Conservation (phyloP, 1,284 basidiomycete species). For the Naganishia albida region DNA sequence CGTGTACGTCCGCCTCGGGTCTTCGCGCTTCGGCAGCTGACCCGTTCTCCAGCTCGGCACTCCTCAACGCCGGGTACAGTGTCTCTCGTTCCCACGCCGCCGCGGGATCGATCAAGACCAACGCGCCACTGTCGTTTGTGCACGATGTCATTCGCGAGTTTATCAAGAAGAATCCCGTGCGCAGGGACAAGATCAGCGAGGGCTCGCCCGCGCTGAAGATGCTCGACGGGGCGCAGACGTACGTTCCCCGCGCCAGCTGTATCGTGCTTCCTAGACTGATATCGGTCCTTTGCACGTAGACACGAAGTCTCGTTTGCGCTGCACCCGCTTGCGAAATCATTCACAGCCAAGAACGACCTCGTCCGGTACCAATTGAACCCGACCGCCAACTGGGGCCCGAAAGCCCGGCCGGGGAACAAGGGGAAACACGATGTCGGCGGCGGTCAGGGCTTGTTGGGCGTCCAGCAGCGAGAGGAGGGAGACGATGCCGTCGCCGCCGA, state of each 20-base stretch:
- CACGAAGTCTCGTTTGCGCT: conserved; percentile 69
- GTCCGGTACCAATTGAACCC: conserved; percentile 93
- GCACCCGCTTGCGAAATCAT: conserved; percentile 66
- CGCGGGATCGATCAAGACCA: conserved; percentile 87
- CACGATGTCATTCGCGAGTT: conserved; percentile 82
- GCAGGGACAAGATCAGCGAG: conserved; percentile 73
- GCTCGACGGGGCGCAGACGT: conserved; percentile 69
- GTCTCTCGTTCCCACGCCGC: conserved; percentile 88
- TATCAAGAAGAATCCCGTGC: conserved; percentile 74
- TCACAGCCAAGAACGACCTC: conserved; percentile 68
- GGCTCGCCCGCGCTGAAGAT: conserved; percentile 68
- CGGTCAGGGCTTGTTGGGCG: conserved; percentile 16
- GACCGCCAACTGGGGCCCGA: conserved; percentile 86
- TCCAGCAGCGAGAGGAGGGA: background rate
- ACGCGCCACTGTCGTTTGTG: conserved; percentile 70
- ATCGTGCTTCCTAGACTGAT: background rate
- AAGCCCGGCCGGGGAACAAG: conserved; percentile 40
- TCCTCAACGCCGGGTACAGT: conserved; percentile 79
- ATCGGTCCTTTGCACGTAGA: conserved; percentile 52
- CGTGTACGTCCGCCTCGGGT: conserved; percentile 60
- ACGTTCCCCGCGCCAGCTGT: conserved; percentile 39
- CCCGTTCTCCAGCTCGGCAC: conserved; percentile 66
- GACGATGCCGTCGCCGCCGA: conserved; percentile 16
- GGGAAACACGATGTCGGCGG: conserved; percentile 30
- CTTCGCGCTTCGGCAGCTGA: conserved; percentile 12